Conservation (phyloP, 345 rosid genomes). For the Heritiera fomes region DNA sequence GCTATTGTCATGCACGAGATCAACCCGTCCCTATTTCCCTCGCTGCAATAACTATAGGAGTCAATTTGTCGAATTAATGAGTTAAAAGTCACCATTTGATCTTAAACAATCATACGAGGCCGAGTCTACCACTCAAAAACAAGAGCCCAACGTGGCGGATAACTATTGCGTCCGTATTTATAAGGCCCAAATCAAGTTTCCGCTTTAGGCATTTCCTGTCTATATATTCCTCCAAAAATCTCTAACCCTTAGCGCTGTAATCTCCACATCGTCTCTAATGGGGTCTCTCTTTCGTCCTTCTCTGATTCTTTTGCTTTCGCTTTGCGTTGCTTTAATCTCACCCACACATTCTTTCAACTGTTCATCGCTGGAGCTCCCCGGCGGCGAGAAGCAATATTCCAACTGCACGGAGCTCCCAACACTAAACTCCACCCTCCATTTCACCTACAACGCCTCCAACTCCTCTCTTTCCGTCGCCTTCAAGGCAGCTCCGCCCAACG, state of each 20-base stretch:
- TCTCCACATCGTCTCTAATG: not conserved
- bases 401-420: conserved; percentile 54
- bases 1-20: no score
- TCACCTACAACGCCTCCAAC: conserved; percentile 59
- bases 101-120: not conserved
- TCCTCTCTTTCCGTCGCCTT: conserved; percentile 78
- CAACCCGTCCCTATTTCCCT: no score
- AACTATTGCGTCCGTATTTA: not conserved
- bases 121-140: not conserved
- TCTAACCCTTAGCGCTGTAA: not conserved
- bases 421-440: conserved; percentile 61
- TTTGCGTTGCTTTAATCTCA: conserved; percentile 35
- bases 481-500: conserved; percentile 49
- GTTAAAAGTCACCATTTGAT: not conserved
- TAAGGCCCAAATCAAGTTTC: not conserved
- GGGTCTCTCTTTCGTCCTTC: conserved; percentile 23
- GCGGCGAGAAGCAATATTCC: conserved; percentile 32
- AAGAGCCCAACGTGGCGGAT: not conserved
- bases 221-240: not conserved
- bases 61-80: no score
- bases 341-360: conserved; percentile 53
- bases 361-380: conserved; percentile 40
- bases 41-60: no score
- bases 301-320: conserved; percentile 19
- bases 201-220: not conserved